phyloP scores from a whole-genome alignment of 495 filamentous ascomycete genomes.

The Hypoxylon rickii region DNA sequence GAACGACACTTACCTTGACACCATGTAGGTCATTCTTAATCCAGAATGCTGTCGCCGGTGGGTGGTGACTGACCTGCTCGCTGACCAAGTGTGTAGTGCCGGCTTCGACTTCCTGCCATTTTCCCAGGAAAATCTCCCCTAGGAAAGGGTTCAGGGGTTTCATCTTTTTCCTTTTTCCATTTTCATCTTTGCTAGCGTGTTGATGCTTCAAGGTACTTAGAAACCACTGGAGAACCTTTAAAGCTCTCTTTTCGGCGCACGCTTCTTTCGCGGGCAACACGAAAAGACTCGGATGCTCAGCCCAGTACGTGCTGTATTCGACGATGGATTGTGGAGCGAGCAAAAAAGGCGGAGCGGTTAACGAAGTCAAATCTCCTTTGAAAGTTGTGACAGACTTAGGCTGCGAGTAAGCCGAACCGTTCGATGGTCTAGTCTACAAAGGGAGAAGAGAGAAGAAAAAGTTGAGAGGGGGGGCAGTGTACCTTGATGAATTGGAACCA shows the following conservation, averaged over 20 bases:
- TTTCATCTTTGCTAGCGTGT: conserved; percentile 79
- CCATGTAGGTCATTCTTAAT: conserved; percentile 80
- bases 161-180: conserved; percentile 80
- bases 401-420: conserved; percentile 4
- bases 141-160: conserved; percentile 83
- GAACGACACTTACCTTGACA: conserved; percentile 53
- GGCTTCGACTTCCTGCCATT: conserved; percentile 75
- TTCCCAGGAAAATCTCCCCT: conserved; percentile 87
- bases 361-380: conserved; percentile 79
- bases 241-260: conserved; percentile 72
- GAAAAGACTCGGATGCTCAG: conserved; percentile 79
- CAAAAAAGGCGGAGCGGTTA: conserved; percentile 87
- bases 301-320: conserved; percentile 87
- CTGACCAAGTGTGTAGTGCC: conserved; percentile 67
- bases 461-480: neutral
- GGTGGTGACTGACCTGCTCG: conserved; percentile 68
- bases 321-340: conserved; percentile 76
- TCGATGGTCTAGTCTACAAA: neutral
- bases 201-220: conserved; percentile 81
- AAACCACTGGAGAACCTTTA: conserved; percentile 86
- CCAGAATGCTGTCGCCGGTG: conserved; percentile 82
- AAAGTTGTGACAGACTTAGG: conserved; percentile 78
- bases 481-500: conserved; percentile 46
- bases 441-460: neutral
- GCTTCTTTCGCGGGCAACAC: conserved; percentile 73